Evolutionary conservation across 352 stramenopile genomes (phyloP).

Genomic region (Phytophthora ramorum): DNA sequence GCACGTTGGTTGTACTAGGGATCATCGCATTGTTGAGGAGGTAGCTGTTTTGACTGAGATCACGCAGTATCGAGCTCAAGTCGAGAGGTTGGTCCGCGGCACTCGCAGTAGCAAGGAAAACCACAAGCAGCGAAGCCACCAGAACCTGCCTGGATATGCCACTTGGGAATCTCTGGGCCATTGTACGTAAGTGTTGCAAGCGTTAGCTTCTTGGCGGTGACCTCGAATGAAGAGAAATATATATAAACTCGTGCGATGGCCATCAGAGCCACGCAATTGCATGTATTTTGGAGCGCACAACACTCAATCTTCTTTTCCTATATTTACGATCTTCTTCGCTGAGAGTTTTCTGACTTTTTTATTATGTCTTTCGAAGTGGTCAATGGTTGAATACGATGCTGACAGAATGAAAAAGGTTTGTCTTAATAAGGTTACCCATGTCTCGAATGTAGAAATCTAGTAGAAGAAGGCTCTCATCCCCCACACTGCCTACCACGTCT

Average conservation of each 20-base stretch:
- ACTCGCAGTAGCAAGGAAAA: not conserved
- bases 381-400: not conserved
- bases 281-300: too few species aligned
- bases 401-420: not conserved
- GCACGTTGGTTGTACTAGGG: conserved; percentile 4
- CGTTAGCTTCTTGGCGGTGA: not conserved
- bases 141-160: not conserved
- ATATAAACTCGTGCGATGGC: not conserved
- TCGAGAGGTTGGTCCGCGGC: not conserved
- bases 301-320: too few species aligned
- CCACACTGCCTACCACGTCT: conserved; percentile 4
- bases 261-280: not conserved
- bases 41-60: not conserved
- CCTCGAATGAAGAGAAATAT: not conserved
- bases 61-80: conserved; percentile 5
- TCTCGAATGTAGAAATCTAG: conserved; percentile 8
- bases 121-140: not conserved
- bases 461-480: not conserved
- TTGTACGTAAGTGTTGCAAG: not conserved
- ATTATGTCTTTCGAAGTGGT: not conserved
- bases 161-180: not conserved
- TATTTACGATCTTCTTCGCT: too few species aligned
- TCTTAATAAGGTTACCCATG: conserved; percentile 16
- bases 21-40: not conserved
- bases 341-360: too few species aligned